These are phyloP conservation scores for Barnettozyma hawaiiensis DNA, from an alignment of 1,139 yeast species.

Conservation along the genomic window DNA sequence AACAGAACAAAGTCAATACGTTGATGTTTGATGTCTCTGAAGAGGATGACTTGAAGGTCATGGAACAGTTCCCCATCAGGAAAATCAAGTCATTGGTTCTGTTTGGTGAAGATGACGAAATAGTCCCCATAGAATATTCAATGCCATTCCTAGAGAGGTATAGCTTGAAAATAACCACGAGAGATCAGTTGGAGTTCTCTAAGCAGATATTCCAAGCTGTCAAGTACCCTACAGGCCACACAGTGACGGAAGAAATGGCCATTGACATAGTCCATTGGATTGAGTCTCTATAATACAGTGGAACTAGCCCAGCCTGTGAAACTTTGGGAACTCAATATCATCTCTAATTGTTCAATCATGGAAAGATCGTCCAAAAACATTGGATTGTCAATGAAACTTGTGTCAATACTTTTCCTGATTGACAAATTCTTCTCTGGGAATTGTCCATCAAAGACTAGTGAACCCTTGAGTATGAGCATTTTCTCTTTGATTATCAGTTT, in stretches of 20 bases:
- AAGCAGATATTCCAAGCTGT: conserved; percentile 13
- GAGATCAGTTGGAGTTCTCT: conserved; percentile 4
- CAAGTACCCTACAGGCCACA: conserved; percentile 15
- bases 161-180: neutral
- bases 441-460: neutral
- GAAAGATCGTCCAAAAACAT: neutral
- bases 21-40: conserved; percentile 12
- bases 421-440: neutral
- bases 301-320: neutral
- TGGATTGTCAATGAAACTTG: neutral
- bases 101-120: conserved; percentile 18
- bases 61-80: conserved; percentile 6
- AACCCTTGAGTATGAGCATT: neutral
- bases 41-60: conserved; percentile 13
- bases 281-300: neutral
- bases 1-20: neutral
- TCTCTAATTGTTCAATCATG: conserved; percentile 2
- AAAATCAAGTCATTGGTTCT: conserved; percentile 15
- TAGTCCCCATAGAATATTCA: conserved; percentile 14
- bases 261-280: conserved; percentile 14
- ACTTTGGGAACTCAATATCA: conserved; percentile 1
- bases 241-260: conserved; percentile 19
- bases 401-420: neutral
- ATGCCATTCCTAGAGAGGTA: conserved; percentile 11
- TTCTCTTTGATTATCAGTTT: neutral